Conservation (phyloP, 306 rosid genomes). For the Medicago truncatula region DNA sequence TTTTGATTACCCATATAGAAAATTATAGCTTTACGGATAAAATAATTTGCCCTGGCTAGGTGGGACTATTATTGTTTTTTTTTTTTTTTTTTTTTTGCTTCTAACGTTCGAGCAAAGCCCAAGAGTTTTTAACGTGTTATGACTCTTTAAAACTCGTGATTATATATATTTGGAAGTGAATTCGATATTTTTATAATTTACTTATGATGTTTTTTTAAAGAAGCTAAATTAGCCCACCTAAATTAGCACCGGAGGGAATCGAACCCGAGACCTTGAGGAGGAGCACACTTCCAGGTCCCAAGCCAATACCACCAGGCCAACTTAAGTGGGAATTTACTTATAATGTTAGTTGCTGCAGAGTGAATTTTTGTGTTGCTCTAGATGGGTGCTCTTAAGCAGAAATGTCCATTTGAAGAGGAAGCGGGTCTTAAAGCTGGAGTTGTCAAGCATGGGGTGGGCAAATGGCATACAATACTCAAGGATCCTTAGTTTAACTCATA, state of each 20-base stretch:
- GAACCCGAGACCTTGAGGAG: no score
- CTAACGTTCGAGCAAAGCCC: no score
- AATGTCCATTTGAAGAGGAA: constrained; percentile 93
- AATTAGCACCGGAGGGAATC: no score
- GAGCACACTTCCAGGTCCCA: no score
- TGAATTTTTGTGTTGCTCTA: constrained; percentile 37
- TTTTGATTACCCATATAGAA: no score
- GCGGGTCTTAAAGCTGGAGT: constrained; percentile 98
- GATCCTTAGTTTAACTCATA: constrained; percentile 88
- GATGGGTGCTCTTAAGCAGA: constrained; percentile 99
- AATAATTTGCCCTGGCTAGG: not conserved
- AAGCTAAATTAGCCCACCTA: no score
- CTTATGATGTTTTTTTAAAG: no score
- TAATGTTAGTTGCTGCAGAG: constrained; percentile 44
- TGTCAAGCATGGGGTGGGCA: constrained; percentile 93
- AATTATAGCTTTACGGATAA: no score
- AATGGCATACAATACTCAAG: constrained; percentile 95
- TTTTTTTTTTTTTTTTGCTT: no score
- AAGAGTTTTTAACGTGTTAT: not conserved
- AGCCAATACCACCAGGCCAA: no score
- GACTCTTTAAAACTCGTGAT: constrained; percentile 15
- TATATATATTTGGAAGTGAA: constrained; percentile 19
- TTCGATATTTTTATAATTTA: constrained; percentile 16
- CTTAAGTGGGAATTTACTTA: no score
- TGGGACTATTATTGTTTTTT: not conserved